Evolutionary conservation across 2,329 filamentous ascomycete genomes (phyloP).

Genomic region (Metarhizium robertsii): DNA sequence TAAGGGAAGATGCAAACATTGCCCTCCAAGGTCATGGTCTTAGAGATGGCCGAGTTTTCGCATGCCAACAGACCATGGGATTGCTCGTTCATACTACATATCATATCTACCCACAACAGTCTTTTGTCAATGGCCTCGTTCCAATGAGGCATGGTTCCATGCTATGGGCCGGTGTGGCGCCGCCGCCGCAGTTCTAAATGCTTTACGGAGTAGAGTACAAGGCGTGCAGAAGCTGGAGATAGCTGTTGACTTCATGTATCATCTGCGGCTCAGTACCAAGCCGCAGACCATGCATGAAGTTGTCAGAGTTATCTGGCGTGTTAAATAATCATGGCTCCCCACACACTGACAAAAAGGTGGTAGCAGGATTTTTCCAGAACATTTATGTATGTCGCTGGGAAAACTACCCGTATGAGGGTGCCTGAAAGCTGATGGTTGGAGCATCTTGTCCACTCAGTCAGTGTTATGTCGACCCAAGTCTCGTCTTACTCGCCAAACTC

Average conservation of each 20-base stretch:
- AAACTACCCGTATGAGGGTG: background rate
- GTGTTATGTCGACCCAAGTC: slow-evolving; percentile 41
- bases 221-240: no score
- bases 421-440: background rate
- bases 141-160: background rate
- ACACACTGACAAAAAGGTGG: no score
- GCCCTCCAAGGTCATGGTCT: background rate
- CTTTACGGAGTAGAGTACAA: no score
- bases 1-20: background rate
- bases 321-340: no score
- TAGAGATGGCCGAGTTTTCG: background rate
- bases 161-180: background rate
- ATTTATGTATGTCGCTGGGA: background rate
- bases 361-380: background rate
- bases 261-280: no score
- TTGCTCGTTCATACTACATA: background rate
- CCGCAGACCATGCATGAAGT: no score
- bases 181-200: background rate
- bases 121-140: background rate
- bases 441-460: slow-evolving; percentile 7
- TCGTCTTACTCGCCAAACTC: slow-evolving; percentile 54
- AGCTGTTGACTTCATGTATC: no score
- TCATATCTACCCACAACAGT: background rate
- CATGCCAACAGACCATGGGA: background rate
- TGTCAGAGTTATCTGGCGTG: no score